Conservation (phyloP, 768 basidiomycete genomes). For the Scleroderma bovista region DNA sequence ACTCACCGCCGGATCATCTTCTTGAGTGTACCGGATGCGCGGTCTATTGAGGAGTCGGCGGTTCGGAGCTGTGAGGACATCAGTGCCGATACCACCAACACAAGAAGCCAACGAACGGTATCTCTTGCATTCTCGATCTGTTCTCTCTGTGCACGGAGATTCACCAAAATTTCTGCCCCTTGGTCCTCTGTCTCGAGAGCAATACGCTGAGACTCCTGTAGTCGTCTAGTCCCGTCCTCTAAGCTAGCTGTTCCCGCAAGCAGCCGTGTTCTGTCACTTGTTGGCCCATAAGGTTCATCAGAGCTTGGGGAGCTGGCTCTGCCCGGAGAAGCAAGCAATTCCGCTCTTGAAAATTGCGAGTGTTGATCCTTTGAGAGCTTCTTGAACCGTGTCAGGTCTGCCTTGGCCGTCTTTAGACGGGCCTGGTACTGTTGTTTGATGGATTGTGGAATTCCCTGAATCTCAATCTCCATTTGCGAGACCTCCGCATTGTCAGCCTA, state of each 20-base stretch:
- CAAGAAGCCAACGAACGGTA: conserved; percentile 45
- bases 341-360: conserved; percentile 62
- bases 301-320: conserved; percentile 38
- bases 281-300: conserved; percentile 74
- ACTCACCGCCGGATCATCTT: conserved; percentile 92
- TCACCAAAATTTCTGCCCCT: conserved; percentile 86
- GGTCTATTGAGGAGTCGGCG: conserved; percentile 86
- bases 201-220: conserved; percentile 87
- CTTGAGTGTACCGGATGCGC: conserved; percentile 87
- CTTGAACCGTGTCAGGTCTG: conserved; percentile 73
- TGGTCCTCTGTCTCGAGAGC: conserved; percentile 96
- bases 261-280: conserved; percentile 72
- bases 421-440: conserved; percentile 71
- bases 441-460: conserved; percentile 88
- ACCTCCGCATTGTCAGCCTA: conserved; percentile 49
- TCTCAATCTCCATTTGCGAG: conserved; percentile 99
- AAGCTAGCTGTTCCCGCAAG: conserved; percentile 73
- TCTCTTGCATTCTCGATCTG: conserved; percentile 91
- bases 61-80: conserved; percentile 55
- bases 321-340: conserved; percentile 60
- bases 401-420: conserved; percentile 70
- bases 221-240: conserved; percentile 76
- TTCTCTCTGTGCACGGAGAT: conserved; percentile 82
- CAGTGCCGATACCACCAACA: background rate
- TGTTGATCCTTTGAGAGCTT: conserved; percentile 73